Evolutionary conservation across 192 early-diverging fungal species (phyloP).

Genomic region (Mortierella antarctica): DNA sequence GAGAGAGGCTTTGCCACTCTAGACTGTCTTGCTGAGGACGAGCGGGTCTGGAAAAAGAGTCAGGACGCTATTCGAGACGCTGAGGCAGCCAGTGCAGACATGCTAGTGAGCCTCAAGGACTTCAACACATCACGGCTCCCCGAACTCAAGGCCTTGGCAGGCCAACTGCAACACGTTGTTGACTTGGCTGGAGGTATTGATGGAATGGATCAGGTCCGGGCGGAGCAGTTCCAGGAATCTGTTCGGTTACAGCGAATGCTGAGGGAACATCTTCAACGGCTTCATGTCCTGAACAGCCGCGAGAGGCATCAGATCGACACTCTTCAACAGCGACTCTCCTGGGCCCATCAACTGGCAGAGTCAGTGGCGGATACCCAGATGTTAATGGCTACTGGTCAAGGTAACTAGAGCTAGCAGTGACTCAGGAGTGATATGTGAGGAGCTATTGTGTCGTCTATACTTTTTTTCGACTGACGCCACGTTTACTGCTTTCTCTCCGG

Average conservation of each 20-base stretch:
- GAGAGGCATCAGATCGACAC: slow-evolving; percentile 28
- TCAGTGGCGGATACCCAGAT: slow-evolving; percentile 20
- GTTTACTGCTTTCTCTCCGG: background rate
- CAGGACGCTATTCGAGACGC: slow-evolving; percentile 12
- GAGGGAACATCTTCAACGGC: slow-evolving; percentile 3
- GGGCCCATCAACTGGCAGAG: slow-evolving; percentile 19
- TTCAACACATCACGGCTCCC: slow-evolving; percentile 16
- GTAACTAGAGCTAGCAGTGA: slow-evolving; percentile 2
- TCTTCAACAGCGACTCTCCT: slow-evolving; percentile 21
- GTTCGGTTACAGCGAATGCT: slow-evolving; percentile 6
- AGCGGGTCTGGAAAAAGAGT: slow-evolving; percentile 11
- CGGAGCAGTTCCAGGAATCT: slow-evolving; percentile 10
- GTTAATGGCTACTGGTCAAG: slow-evolving; percentile 14
- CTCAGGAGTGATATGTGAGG: background rate
- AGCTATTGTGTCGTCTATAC: background rate
- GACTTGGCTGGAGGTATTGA: slow-evolving; percentile 22
- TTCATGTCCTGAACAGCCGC: slow-evolving; percentile 19
- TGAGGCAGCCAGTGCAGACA: slow-evolving; percentile 21
- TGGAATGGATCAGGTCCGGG: slow-evolving; percentile 12
- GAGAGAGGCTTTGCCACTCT: slow-evolving; percentile 7
- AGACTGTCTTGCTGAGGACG: slow-evolving; percentile 18
- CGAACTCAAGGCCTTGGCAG: slow-evolving; percentile 11
- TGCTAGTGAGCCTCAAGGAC: slow-evolving; percentile 13
- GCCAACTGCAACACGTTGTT: slow-evolving; percentile 4
- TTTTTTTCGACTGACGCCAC: background rate